Conservation (phyloP, 768 basidiomycete species). For the Lactarius indigo region DNA sequence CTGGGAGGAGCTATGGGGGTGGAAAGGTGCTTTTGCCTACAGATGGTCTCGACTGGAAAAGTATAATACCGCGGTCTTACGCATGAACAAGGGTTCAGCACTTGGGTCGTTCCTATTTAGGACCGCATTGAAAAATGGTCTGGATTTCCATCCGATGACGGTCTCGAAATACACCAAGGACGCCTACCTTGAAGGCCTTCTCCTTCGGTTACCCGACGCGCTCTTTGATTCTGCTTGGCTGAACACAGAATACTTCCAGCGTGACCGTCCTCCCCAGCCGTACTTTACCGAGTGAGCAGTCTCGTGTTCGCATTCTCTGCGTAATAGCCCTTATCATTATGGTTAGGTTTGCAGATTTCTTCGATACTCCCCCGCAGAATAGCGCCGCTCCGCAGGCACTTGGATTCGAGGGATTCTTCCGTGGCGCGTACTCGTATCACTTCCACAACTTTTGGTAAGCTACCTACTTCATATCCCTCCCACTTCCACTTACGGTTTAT, state of each 20-base stretch:
- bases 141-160: constrained; percentile 98
- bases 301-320: background rate
- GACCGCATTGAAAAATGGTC: constrained; percentile 86
- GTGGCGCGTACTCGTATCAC: constrained; percentile 93
- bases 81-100: constrained; percentile 89
- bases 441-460: constrained; percentile 90
- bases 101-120: constrained; percentile 91
- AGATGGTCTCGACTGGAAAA: constrained; percentile 90
- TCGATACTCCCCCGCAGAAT: constrained; percentile 68
- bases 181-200: constrained; percentile 74
- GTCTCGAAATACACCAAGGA: constrained; percentile 89
- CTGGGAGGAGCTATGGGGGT: constrained; percentile 98
- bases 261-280: constrained; percentile 90
- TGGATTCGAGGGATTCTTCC: constrained; percentile 95
- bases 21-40: constrained; percentile 95
- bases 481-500: constrained; percentile 7
- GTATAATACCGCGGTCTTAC: constrained; percentile 96
- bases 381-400: constrained; percentile 83
- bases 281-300: constrained; percentile 76
- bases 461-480: background rate
- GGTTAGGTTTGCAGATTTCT: constrained; percentile 81
- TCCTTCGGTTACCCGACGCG: constrained; percentile 90
- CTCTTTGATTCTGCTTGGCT: constrained; percentile 97
- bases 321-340: constrained; percentile 13
- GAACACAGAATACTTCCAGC: constrained; percentile 87